Base-by-base conservation (phyloP, 2,329 filamentous ascomycete species). In the Epichloe typhina region DNA sequence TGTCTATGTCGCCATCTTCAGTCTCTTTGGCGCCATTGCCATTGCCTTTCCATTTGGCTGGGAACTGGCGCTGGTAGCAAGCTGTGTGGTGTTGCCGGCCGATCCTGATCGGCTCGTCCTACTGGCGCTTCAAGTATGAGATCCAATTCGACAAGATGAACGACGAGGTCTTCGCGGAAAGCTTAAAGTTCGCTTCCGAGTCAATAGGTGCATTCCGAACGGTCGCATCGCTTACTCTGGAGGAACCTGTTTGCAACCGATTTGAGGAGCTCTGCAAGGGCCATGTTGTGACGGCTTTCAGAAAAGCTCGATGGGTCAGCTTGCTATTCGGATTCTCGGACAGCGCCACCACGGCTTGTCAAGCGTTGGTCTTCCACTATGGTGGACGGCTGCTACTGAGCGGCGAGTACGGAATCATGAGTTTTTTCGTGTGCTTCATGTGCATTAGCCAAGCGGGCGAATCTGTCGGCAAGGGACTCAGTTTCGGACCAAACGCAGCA, bases 131-230 rank as follows among this genome's bases (percentile, higher is more conserved):
- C 56, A 72, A 67, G 54, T 78, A 77, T 56, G 82, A 85, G 62
- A 63, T 80, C n/a, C 69, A 82, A 54, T 86, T 88, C 53, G 82
- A 85, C 54, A 73, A 77, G 57, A 77, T 85, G 72, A 85, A 84
- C 56, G 75, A 77, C 1, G 74, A 73, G 11, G 81, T 87, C 0
- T 88, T 87, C 56, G 74, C 77, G 15, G 79, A 84, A 56, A 87
- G 82, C 58, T 86, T 84, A 19, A 79, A 85, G 58, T 88, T 88
- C 57, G 85, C 83, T 0, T 78, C 83, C 1, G 86, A 90, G 62
- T 78, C 84, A 4, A 85, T 89, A 40, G 76, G 80, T 1, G 84
- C 84, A 0, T 86, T 87, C 62, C 75, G 85, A 9, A 89, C 86
- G 0, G 85, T 89, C 5, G 70, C 82, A 0, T 76, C 83, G 1